phyloP scores from a whole-genome alignment of 257 asterid genomes.

The Ilex aquifolium region DNA sequence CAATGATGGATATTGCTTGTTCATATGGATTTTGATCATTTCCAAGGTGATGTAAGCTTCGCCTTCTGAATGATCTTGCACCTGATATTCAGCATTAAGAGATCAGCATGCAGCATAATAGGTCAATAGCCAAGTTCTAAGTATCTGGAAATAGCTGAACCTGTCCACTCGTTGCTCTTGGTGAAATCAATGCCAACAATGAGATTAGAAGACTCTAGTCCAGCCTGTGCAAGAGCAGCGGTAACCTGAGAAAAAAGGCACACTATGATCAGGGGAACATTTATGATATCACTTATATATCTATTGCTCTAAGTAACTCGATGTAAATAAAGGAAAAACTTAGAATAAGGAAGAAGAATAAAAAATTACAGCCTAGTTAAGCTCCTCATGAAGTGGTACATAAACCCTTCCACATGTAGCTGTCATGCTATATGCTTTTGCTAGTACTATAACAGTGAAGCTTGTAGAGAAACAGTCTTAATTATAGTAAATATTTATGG shows the following conservation, averaged over 20 bases:
- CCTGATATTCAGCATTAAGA: constrained; percentile 14
- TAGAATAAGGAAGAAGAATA: too few species aligned
- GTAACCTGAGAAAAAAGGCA: constrained; percentile 29
- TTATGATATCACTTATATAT: too few species aligned
- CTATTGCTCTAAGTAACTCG: too few species aligned
- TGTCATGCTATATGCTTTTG: too few species aligned
- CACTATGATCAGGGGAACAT: not conserved
- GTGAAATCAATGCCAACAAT: constrained; percentile 55
- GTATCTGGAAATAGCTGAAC: constrained; percentile 14
- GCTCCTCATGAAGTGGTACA: too few species aligned
- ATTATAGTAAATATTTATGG: too few species aligned
- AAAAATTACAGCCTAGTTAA: too few species aligned
- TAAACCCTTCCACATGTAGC: too few species aligned
- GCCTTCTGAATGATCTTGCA: constrained; percentile 33
- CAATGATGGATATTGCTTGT: constrained; percentile 48
- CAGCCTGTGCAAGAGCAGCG: constrained; percentile 38
- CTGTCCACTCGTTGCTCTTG: constrained; percentile 59
- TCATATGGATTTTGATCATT: constrained; percentile 35
- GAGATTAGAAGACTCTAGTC: constrained; percentile 48
- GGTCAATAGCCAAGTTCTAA: too few species aligned
- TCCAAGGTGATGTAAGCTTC: constrained; percentile 43
- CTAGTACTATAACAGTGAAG: too few species aligned
- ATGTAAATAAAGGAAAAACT: too few species aligned
- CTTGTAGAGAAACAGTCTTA: too few species aligned
- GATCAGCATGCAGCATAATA: not conserved